Percentiles rank a stretch among this genome's conserved stretches.
These are phyloP conservation scores for Aspergillus indologenus DNA, from an alignment of 495 filamentous ascomycete species.

Conservation along the genomic window DNA sequence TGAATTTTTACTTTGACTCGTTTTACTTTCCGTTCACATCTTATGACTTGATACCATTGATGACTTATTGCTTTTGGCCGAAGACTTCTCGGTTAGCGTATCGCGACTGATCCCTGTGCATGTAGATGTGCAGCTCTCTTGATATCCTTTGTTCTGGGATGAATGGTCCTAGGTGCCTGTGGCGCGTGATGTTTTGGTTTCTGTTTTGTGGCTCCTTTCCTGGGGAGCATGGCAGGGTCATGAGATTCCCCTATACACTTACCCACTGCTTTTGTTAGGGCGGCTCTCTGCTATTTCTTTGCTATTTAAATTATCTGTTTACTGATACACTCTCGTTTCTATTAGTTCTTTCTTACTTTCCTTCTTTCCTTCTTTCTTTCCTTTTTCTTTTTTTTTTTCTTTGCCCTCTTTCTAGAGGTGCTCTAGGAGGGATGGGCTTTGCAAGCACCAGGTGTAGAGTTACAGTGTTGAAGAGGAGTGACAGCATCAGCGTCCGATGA, in stretches of 20 bases:
- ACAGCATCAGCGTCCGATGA: too few relatives aligned
- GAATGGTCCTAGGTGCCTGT: slow-evolving; percentile 1
- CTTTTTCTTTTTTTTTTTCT: neutral
- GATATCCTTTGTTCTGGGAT: slow-evolving; percentile 8
- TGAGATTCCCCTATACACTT: slow-evolving; percentile 25
- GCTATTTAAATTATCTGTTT: neutral
- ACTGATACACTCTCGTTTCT: too few relatives aligned
- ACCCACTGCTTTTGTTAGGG: slow-evolving; percentile 11
- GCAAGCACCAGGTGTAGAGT: too few relatives aligned
- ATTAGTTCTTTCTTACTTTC: too few relatives aligned
- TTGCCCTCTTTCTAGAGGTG: too few relatives aligned
- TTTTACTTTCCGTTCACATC: slow-evolving; percentile 9
- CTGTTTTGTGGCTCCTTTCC: slow-evolving; percentile 4
- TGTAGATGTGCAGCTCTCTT: slow-evolving; percentile 7
- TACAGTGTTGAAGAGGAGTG: too few relatives aligned
- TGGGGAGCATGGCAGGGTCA: slow-evolving; percentile 5
- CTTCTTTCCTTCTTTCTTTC: too few relatives aligned
- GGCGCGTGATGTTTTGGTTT: slow-evolving; percentile 5
- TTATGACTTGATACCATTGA: slow-evolving; percentile 26
- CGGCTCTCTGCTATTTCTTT: slow-evolving; percentile 14
- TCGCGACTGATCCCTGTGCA: slow-evolving; percentile 18
- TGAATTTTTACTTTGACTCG: slow-evolving; percentile 18
- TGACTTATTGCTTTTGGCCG: slow-evolving; percentile 16
- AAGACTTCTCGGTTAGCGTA: slow-evolving; percentile 7
- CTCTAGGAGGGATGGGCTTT: too few relatives aligned